Conservation (phyloP, 2,329 filamentous ascomycete genomes). For the Xylariomycetidae sp. region DNA sequence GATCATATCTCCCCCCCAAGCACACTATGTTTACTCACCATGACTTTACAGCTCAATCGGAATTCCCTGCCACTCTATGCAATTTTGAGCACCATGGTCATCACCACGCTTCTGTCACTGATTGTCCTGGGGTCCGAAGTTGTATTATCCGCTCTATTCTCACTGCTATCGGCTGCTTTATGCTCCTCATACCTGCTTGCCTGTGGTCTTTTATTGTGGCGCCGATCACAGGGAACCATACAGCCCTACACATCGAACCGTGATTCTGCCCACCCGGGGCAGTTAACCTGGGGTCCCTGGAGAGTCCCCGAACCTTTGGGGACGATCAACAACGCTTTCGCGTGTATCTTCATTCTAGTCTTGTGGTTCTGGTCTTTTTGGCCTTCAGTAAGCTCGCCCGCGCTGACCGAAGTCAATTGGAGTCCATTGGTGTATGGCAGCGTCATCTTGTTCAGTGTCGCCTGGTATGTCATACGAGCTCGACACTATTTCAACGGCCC, state of each 20-base stretch:
- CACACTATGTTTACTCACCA: too few species aligned
- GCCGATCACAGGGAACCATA: slow-evolving; percentile 28
- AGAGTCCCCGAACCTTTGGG: slow-evolving; percentile 46
- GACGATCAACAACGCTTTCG: slow-evolving; percentile 49
- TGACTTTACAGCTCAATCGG: slow-evolving; percentile 10
- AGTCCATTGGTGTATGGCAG: slow-evolving; percentile 38
- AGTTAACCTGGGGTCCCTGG: slow-evolving; percentile 48
- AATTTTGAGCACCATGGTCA: slow-evolving; percentile 10
- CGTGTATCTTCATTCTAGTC: slow-evolving; percentile 48
- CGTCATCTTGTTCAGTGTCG: slow-evolving; percentile 38
- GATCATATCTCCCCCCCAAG: slow-evolving; percentile 8
- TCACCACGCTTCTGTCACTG: slow-evolving; percentile 17
- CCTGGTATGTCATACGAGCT: slow-evolving; percentile 41
- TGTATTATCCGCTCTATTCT: slow-evolving; percentile 41
- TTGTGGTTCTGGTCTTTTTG: slow-evolving; percentile 54
- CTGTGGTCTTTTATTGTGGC: slow-evolving; percentile 34
- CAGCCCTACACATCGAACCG: slow-evolving; percentile 5
- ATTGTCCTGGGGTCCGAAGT: slow-evolving; percentile 18
- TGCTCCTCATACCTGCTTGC: slow-evolving; percentile 39
- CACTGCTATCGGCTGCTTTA: slow-evolving; percentile 35
- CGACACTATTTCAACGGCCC: slow-evolving; percentile 43
- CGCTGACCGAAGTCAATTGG: slow-evolving; percentile 41
- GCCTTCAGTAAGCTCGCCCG: slow-evolving; percentile 31
- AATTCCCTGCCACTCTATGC: slow-evolving; percentile 14
- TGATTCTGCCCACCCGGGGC: neutral